Percentiles rank a stretch among this genome's conserved stretches.
These are phyloP conservation scores for Paratinospora sagittata DNA, from an alignment of 164 flowering plant species.

Conservation along the genomic window DNA sequence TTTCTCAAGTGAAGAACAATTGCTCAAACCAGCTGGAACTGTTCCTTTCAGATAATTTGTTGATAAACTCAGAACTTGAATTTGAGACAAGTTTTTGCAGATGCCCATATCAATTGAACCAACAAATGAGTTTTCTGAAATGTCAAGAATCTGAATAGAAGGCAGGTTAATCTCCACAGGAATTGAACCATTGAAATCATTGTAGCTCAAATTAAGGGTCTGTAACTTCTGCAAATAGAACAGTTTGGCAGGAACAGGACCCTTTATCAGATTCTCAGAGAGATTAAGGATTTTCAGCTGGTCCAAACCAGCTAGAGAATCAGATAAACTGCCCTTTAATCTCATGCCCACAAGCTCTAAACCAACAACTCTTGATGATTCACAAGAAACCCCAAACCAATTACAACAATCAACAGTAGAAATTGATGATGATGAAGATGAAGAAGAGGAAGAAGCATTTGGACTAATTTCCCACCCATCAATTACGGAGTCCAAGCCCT, in stretches of 20 bases:
- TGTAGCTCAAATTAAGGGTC: constrained; percentile 31
- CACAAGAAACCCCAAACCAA: constrained; percentile 19
- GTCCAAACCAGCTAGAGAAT: constrained; percentile 23
- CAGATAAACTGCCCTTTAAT: constrained; percentile 18
- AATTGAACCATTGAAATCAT: constrained; percentile 30
- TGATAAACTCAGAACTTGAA: constrained; percentile 25
- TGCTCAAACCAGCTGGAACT: constrained; percentile 32
- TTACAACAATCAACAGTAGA: constrained; percentile 22
- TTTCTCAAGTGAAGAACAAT: constrained; percentile 32
- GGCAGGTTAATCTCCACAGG: constrained; percentile 29
- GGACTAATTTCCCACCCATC: constrained; percentile 27
- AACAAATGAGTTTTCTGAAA: constrained; percentile 30
- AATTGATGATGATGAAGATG: not conserved
- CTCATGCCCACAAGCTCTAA: constrained; percentile 19
- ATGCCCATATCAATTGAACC: constrained; percentile 31
- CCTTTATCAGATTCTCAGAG: constrained; percentile 21
- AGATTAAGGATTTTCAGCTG: constrained; percentile 24
- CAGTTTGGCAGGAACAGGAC: constrained; percentile 19
- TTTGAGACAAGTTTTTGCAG: constrained; percentile 29
- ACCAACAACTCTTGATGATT: constrained; percentile 16
- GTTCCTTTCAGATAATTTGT: constrained; percentile 33
- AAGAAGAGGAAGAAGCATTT: constrained; percentile 12
- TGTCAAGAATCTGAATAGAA: constrained; percentile 23
- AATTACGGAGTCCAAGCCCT: constrained; percentile 20
- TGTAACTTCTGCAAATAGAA: constrained; percentile 18